Evolutionary conservation across 257 asterid species (phyloP), one percentile per base, ranked within the genome.

Genomic region (Gentiana dahurica): DNA sequence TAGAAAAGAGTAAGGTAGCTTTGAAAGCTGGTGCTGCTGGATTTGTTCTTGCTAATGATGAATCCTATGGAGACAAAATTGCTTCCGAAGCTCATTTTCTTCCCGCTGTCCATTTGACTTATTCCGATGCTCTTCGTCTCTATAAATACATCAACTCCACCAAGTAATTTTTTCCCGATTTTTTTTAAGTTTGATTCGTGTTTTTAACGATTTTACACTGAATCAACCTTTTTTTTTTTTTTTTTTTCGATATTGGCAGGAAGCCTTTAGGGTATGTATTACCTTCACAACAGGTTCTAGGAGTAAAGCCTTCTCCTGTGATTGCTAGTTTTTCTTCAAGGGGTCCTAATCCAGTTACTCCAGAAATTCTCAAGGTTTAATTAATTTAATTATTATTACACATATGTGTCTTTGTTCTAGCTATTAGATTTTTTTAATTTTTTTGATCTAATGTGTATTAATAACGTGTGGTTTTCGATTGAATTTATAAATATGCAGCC

Each of bases 251-350:
- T 59, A 35, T 53, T 50, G 37, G 47, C 67, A 87, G 89, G 12
- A 11, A 71, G 52, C 85, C 94, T 0, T 10, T 36, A 11, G 97
- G 82, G 1, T 58, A 63, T 2, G 64, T 89, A 9, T 70, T 69
- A 0, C 41, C 80, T 6, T 78, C 94, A 0, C 46, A 12, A 55
- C 65, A 70, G 1, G 1, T n/a, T 5, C 0, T 70, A 10, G 45
- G 45, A 33, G 8, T 2, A 2, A 78, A 67, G 62, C 94, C 89
- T 2, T 73, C 94, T 67, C 95, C 97, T 1, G 10, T 47, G 33
- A 65, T 89, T 76, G 90, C 94, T 0, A 1, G 41, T 10, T 89
- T 89, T 76, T 86, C 97, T 3, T 84, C 95, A 5, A 73, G 82
- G 57, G 95, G 95, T 2, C 95, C 97, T 0, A 81, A 75, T 65